phyloP scores from a whole-genome alignment of 768 basidiomycete genomes.

The Termitomyces sp. region DNA sequence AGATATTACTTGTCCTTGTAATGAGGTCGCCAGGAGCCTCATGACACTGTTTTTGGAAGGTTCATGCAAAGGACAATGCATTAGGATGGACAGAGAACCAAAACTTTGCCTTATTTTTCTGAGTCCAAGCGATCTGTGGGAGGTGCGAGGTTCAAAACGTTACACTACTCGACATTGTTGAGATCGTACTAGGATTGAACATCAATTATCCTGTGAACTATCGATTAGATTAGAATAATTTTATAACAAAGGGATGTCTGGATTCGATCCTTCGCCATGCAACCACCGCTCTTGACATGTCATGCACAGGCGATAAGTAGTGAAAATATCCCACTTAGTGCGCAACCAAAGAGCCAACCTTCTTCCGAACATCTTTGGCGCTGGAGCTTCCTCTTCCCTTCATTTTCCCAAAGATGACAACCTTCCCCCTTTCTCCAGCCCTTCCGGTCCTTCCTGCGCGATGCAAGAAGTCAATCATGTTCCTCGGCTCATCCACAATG shows the following conservation, averaged over 20 bases:
- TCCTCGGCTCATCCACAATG: constrained; percentile 83
- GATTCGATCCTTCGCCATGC: background rate
- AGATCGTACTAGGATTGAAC: no score
- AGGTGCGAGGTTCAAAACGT: no score
- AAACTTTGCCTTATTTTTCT: no score
- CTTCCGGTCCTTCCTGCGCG: constrained; percentile 83
- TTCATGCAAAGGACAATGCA: no score
- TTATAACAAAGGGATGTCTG: background rate
- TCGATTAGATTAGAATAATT: background rate
- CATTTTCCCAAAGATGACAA: constrained; percentile 72
- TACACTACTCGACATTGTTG: no score
- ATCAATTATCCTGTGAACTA: background rate
- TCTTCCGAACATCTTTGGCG: constrained; percentile 47
- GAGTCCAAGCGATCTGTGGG: no score
- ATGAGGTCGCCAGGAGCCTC: no score
- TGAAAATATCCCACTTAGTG: background rate
- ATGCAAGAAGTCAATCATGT: constrained; percentile 90
- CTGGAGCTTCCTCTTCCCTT: constrained; percentile 58
- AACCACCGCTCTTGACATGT: background rate
- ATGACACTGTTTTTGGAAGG: no score
- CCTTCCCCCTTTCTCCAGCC: constrained; percentile 66
- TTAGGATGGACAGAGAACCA: no score
- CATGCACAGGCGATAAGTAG: background rate
- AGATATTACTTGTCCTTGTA: no score
- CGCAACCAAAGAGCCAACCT: constrained; percentile 37